Base-by-base conservation (phyloP, 2,329 filamentous ascomycete genomes). In the Scedosporium dehoogii region DNA sequence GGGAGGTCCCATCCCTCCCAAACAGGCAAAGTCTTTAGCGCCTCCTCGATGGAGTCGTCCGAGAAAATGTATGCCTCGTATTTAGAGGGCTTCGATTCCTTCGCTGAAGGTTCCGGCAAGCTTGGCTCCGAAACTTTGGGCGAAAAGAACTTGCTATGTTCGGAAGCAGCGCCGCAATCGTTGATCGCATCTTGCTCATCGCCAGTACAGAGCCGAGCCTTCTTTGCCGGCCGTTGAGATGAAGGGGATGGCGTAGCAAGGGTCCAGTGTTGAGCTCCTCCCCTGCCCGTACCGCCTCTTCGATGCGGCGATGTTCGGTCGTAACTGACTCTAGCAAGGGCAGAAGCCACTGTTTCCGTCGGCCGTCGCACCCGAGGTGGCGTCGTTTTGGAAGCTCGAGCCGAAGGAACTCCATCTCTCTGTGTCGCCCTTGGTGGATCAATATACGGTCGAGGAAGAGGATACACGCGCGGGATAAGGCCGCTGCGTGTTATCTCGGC, bases 41-140 rank as follows among this genome's bases (percentile, higher is more conserved):
- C 81, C 63, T 84, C 82, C 29, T 85, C 81, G 48, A 85, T 74
- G 0, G 82, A 84, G 64, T 84, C 81, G 64, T 85, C 82, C 0
- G 82, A 85, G 68, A 83, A 74, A 18, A 83, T 66, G 62, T 79
- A 76, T 1, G 71, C 71, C 10, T 81, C 79, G 44, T 69, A 67
- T 18, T 44, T 25, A 29, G 25, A 38, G 16, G 55, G 29, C 23
- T 4, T 14, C 3, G 42, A 25, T 14, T 25, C 18, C 23, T 23
- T 4, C 3, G 9, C 9, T 2, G 23, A 23, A 44, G 9, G 53
- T 25, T n/a, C 14, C 3, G 57, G 58, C 33, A 33, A 27, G 14
- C 21, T 57, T 33, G n/a, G 56, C 4, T 53, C 66, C 6, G 66
- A 66, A 3, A 63, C 69, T 5, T 66, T 55, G 2, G 79, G 66